Percentiles rank a stretch among this genome's conserved stretches.
Conservation (phyloP, 2,329 filamentous ascomycete genomes). For the Fusarium sp. region DNA sequence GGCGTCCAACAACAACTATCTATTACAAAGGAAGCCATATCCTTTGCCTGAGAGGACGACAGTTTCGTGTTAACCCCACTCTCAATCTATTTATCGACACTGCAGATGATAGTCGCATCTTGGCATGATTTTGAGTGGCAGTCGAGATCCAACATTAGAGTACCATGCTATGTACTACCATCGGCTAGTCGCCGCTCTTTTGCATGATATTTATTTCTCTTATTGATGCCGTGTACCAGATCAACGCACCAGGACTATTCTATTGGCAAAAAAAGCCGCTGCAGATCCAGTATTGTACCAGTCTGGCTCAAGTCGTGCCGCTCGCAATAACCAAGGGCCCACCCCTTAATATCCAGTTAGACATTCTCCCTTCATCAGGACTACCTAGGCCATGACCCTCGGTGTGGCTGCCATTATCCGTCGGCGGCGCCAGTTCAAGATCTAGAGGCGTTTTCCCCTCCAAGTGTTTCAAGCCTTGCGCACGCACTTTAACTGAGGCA, state of each 20-base stretch:
- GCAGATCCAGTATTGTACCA: background rate
- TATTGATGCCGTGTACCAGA: conserved; percentile 13
- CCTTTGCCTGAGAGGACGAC: background rate
- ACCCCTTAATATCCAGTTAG: conserved; percentile 11
- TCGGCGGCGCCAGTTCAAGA: background rate
- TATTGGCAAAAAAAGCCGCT: conserved; percentile 6
- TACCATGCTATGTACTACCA: background rate
- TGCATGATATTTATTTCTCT: background rate
- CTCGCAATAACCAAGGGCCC: conserved; percentile 23
- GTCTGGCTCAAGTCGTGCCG: conserved; percentile 9
- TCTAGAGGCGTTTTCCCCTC: background rate
- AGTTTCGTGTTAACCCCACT: conserved; percentile 10
- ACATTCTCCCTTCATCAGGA: background rate
- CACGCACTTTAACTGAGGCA: conserved; percentile 18
- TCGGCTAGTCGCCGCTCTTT: conserved; percentile 18
- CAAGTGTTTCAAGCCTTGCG: background rate
- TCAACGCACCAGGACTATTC: conserved; percentile 3
- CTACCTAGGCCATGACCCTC: background rate
- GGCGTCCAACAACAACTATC: background rate
- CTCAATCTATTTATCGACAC: conserved; percentile 22
- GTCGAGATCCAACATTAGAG: background rate
- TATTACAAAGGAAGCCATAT: conserved; percentile 2
- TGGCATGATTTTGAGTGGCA: conserved; percentile 4
- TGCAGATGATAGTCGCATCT: conserved; percentile 29
- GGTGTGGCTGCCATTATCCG: background rate